These are phyloP conservation scores for Lentinus brumalis DNA, from an alignment of 768 basidiomycete genomes.

Conservation along the genomic window DNA sequence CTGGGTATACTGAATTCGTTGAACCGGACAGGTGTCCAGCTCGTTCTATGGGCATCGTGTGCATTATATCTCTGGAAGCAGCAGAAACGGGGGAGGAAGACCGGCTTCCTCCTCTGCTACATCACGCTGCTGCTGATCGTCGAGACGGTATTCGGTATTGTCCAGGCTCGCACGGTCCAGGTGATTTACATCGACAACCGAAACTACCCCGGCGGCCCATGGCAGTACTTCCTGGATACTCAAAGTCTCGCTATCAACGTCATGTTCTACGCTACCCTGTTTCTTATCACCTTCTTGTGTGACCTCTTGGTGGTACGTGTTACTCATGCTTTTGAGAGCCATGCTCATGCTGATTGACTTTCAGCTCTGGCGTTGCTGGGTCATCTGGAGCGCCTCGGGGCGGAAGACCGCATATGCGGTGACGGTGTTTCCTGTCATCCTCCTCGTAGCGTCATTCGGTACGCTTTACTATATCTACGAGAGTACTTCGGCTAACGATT, in stretches of 20 bases:
- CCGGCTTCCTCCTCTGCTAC: conserved; percentile 39
- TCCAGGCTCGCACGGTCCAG: conserved; percentile 39
- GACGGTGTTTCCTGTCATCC: conserved; percentile 37
- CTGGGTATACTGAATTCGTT: background rate
- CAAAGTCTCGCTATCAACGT: conserved; percentile 43
- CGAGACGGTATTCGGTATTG: conserved; percentile 40
- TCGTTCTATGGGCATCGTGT: conserved; percentile 39
- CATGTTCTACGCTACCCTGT: conserved; percentile 42
- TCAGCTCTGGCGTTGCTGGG: conserved; percentile 50
- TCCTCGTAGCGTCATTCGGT: conserved; percentile 46
- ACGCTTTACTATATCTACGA: conserved; percentile 13
- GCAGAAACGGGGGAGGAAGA: conserved; percentile 28
- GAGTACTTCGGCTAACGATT: background rate
- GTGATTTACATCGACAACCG: conserved; percentile 23
- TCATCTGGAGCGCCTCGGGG: conserved; percentile 46
- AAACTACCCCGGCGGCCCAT: conserved; percentile 37
- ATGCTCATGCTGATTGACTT: background rate
- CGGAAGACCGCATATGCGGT: conserved; percentile 33
- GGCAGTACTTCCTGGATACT: conserved; percentile 43
- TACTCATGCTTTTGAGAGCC: background rate
- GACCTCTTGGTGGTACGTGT: conserved; percentile 43
- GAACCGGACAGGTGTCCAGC: conserved; percentile 35
- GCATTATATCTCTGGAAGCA: conserved; percentile 40
- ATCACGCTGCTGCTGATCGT: conserved; percentile 39
- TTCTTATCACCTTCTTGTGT: conserved; percentile 43